These are phyloP conservation scores for Globisporangium parvum DNA, from an alignment of 352 stramenopile species.

Conservation along the genomic window DNA sequence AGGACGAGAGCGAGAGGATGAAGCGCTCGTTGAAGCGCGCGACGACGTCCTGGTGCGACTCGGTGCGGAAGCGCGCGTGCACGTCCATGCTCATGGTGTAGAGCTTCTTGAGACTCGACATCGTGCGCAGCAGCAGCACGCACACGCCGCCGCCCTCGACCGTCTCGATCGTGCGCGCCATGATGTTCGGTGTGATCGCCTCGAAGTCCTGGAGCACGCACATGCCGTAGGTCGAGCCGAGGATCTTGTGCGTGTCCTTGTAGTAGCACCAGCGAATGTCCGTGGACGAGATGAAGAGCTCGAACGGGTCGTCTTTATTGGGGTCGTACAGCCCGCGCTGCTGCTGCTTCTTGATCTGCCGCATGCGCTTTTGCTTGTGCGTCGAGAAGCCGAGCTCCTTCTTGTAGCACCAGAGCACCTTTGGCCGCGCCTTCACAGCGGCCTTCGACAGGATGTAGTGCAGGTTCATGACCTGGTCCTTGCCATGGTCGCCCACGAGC, in stretches of 20 bases:
- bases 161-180: conserved; percentile 99
- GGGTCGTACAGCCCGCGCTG: conserved; percentile 90
- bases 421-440: conserved; percentile 91
- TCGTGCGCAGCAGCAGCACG: conserved; percentile 96
- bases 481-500: conserved; percentile 98
- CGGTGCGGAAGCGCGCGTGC: conserved; percentile 87
- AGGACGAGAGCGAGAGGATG: conserved; percentile 95
- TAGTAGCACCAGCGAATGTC: conserved; percentile 99
- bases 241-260: conserved; percentile 98
- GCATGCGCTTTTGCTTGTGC: conserved; percentile 93
- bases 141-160: conserved; percentile 97
- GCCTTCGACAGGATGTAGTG: conserved; percentile 98
- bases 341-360: conserved; percentile 94
- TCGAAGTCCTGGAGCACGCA: conserved; percentile 99
- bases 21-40: conserved; percentile 99
- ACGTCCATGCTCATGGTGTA: conserved; percentile 99
- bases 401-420: conserved; percentile 99
- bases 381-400: conserved; percentile 99
- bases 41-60: conserved; percentile 93
- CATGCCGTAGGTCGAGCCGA: conserved; percentile 98
- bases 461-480: conserved; percentile 99
- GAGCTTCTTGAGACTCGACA: conserved; percentile 97
- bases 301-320: conserved; percentile 95
- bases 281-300: conserved; percentile 98
- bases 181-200: conserved; percentile 98